Evolutionary conservation across 1,284 basidiomycete species (phyloP).

Genomic region (Xerocomus amazonicus): DNA sequence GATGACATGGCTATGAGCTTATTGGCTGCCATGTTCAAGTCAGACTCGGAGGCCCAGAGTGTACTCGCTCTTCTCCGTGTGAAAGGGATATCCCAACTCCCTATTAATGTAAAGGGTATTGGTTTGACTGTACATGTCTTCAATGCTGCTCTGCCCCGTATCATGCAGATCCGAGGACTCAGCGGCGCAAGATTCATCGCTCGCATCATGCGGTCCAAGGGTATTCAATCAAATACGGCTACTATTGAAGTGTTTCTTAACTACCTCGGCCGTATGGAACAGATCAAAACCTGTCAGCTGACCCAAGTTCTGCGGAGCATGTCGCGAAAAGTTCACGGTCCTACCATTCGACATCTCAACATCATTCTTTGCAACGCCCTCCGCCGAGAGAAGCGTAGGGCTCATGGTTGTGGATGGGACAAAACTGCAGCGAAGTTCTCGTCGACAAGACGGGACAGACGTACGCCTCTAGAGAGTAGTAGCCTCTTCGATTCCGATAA

Average conservation of each 20-base stretch:
- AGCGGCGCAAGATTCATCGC: conserved; percentile 43
- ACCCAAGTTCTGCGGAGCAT: conserved; percentile 45
- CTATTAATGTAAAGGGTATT: conserved; percentile 37
- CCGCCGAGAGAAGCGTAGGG: conserved; percentile 43
- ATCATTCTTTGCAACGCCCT: conserved; percentile 48
- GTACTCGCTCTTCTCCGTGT: conserved; percentile 27
- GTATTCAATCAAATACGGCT: conserved; percentile 46
- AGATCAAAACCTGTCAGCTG: conserved; percentile 42
- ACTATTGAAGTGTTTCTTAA: conserved; percentile 54
- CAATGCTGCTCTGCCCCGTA: conserved; percentile 54
- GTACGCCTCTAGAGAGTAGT: conserved; percentile 17
- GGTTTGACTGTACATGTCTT: conserved; percentile 48
- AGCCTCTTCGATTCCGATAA: conserved; percentile 29
- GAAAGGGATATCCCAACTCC: conserved; percentile 17
- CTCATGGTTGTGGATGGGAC: conserved; percentile 52
- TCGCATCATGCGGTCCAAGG: conserved; percentile 49
- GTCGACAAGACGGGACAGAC: conserved; percentile 21
- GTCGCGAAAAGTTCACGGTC: conserved; percentile 36
- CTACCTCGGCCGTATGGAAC: conserved; percentile 43
- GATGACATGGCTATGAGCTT: conserved; percentile 48
- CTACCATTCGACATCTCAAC: conserved; percentile 48
- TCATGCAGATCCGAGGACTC: conserved; percentile 47
- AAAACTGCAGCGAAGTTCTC: conserved; percentile 39
- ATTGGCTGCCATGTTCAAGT: conserved; percentile 44
- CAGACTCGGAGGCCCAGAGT: conserved; percentile 18